Base-by-base conservation (phyloP, 2,329 filamentous ascomycete genomes). In the Xylaria digitata region DNA sequence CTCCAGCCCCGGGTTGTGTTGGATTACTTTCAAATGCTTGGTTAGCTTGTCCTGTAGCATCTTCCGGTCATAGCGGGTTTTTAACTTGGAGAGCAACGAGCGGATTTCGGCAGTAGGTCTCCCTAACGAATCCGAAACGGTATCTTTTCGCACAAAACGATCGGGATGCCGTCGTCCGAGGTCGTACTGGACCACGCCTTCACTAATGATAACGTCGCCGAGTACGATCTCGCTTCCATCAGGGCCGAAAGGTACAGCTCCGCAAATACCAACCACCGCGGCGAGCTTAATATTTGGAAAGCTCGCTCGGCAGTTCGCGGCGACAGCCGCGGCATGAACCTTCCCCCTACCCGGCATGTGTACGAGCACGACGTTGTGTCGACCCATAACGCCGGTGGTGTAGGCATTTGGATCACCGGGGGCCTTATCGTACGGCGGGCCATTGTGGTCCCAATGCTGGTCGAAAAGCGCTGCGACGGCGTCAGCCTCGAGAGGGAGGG, bases 161-260 rank as follows among this genome's bases (percentile, higher is more conserved):
- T 8, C 32, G 9, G 54, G 42, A 37, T 46, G 49, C 21, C 30
- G 48, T 3, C 49, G 30, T 4, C 62, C 49, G 2, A 65, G 15
- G 45, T 55, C 56, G 11, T 65, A 65, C 17, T 65, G 42, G n/a
- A 55, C 46, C 2, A 65, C n/a, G 11, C 49, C 50, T 11, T 50
- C 45, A 4, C 56, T 60, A 6, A 61, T 37, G 1, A 65, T 30
- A 13, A 65, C 50, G 43, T 60, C 62, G 15, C 62, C 50, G 0
- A 65, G 56, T 3, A 55, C 1, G 19, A 65, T 56, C n/a, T 50
- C 50, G 6, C 8, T 3, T 0, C 45, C 11, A 26, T 34, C 9
- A 1, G 43, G 37, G 1, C 37, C 13, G 17, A 30, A 50, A 1
- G 62, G 62, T 1, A 61, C 56, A 11, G 15, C 56, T 4, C 56